Conservation (phyloP, 2,329 filamentous ascomycete genomes). For the Elsinoe fawcettii region DNA sequence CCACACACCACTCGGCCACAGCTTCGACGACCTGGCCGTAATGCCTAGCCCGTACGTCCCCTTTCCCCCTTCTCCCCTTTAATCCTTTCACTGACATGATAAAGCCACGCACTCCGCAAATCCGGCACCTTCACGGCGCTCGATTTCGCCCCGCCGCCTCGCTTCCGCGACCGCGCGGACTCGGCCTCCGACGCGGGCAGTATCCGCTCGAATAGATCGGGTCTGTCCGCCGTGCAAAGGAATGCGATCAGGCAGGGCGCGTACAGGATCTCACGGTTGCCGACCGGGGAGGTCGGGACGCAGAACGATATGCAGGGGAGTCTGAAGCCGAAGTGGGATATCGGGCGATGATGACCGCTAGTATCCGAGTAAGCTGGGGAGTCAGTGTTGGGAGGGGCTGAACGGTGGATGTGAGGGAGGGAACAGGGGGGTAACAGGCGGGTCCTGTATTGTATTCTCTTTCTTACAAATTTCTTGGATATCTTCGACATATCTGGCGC, state of each 20-base stretch:
- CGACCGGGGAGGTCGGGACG: constrained; percentile 73
- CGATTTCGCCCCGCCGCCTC: constrained; percentile 72
- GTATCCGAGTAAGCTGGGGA: too few relatives aligned
- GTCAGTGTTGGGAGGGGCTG: neutral
- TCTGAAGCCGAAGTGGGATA: constrained; percentile 50
- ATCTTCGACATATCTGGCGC: too few relatives aligned
- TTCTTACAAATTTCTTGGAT: too few relatives aligned
- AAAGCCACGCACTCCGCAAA: constrained; percentile 63
- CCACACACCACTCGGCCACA: constrained; percentile 69
- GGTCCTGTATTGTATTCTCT: constrained; percentile 13
- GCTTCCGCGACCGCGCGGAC: constrained; percentile 56
- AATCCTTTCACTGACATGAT: neutral
- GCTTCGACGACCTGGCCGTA: constrained; percentile 76
- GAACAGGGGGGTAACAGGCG: too few relatives aligned
- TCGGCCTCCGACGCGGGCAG: constrained; percentile 40
- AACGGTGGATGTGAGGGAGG: neutral
- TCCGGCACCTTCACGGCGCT: constrained; percentile 70
- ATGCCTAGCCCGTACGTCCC: constrained; percentile 83
- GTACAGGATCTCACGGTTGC: constrained; percentile 78
- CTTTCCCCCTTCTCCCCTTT: constrained; percentile 24
- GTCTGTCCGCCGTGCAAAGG: constrained; percentile 62
- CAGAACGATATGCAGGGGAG: constrained; percentile 56
- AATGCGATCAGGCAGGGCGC: constrained; percentile 72
- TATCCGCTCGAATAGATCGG: constrained; percentile 63
- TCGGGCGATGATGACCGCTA: constrained; percentile 23